Conservation (phyloP, 768 basidiomycete species). For the Suillus alpinus region DNA sequence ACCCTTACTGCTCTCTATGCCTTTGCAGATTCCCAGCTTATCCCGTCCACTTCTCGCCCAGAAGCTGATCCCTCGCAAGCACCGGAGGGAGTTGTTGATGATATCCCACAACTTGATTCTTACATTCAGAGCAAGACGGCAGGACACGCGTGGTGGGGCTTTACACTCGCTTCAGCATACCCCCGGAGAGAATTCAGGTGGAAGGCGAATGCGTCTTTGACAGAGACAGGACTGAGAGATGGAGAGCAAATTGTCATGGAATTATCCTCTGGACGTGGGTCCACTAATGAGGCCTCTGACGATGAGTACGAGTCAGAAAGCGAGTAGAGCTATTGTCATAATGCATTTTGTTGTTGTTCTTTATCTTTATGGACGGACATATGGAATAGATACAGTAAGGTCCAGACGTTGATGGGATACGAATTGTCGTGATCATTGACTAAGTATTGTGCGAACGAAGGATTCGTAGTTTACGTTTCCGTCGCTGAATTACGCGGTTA, state of each 20-base stretch:
- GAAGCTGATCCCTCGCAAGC: conserved; percentile 42
- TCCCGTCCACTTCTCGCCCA: conserved; percentile 38
- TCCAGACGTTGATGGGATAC: not conserved
- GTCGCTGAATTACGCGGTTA: conserved; percentile 51
- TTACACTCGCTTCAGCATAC: conserved; percentile 66
- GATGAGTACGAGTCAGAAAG: conserved; percentile 59
- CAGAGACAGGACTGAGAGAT: conserved; percentile 47
- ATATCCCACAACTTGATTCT: conserved; percentile 35
- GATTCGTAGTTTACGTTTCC: conserved; percentile 98
- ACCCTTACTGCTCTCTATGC: conserved; percentile 67
- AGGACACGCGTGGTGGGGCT: conserved; percentile 63
- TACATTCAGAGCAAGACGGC: conserved; percentile 29
- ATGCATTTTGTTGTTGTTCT: conserved; percentile 1
- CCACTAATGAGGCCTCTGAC: conserved; percentile 33
- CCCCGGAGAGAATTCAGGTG: conserved; percentile 66
- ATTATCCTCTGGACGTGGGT: conserved; percentile 22
- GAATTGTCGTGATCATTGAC: conserved; percentile 53
- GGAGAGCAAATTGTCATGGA: conserved; percentile 69
- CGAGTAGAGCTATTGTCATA: conserved; percentile 23
- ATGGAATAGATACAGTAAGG: not conserved
- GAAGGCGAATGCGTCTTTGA: conserved; percentile 36
- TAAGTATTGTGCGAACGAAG: conserved; percentile 91
- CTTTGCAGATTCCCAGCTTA: conserved; percentile 63
- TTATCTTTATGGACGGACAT: not conserved
- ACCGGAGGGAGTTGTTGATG: conserved; percentile 34